Percentiles rank a stretch among this genome's conserved stretches.
These are phyloP conservation scores for Carex myosuroides DNA, from an alignment of 176 grass and related monocot species.

Conservation along the genomic window DNA sequence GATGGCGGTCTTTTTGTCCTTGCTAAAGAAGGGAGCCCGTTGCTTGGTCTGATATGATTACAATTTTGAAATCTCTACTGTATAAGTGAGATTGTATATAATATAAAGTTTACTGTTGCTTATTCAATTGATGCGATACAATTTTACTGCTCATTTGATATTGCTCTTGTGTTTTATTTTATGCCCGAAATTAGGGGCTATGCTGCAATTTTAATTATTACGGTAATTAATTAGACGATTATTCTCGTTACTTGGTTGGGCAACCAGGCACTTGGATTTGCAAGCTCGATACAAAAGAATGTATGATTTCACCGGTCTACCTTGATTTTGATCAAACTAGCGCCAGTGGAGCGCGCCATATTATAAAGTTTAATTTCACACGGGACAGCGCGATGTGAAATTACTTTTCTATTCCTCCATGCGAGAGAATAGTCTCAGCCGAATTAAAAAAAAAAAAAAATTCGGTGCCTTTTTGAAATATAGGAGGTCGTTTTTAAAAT, in stretches of 20 bases:
- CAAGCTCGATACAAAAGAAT: not conserved
- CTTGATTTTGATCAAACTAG: not conserved
- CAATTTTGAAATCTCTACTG: not conserved
- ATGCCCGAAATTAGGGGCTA: not conserved
- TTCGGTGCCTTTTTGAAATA: no score
- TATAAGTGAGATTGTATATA: conserved; percentile 1
- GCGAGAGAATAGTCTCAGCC: no score
- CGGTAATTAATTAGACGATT: not conserved
- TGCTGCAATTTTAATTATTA: not conserved
- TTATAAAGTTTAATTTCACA: not conserved
- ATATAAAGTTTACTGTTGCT: not conserved
- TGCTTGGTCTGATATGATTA: conserved; percentile 46
- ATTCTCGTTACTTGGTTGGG: not conserved
- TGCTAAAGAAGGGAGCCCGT: conserved; percentile 71
- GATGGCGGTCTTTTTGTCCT: conserved; percentile 90
- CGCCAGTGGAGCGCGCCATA: not conserved
- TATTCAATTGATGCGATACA: not conserved
- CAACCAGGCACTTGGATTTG: not conserved
- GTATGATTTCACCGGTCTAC: not conserved
- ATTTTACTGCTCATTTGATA: not conserved
- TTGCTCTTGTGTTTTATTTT: not conserved
- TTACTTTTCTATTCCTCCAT: not conserved
- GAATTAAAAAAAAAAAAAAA: no score
- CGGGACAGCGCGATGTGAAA: not conserved
- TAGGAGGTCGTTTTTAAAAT: no score